Percentiles rank a stretch among this genome's conserved stretches.
Evolutionary conservation across 2,329 filamentous ascomycete species (phyloP).

Genomic region (Phaeosphaeriaceae sp.): DNA sequence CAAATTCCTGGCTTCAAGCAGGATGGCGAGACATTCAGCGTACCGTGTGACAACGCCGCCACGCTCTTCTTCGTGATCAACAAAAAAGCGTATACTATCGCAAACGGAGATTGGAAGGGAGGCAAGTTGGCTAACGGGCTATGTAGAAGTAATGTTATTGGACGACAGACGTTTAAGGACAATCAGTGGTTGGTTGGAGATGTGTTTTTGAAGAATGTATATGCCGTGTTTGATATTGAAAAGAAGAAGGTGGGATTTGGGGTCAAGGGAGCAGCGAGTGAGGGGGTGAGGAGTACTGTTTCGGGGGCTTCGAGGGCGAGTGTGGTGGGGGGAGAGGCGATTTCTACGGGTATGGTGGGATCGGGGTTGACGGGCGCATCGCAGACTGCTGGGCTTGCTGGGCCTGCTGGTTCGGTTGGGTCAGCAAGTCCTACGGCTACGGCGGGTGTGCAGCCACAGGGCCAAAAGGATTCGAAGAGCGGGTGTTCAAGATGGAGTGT

Average conservation of each 20-base stretch:
- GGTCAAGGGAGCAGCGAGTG: constrained; percentile 28
- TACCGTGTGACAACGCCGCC: constrained; percentile 73
- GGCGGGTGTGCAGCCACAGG: no score
- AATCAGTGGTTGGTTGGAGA: constrained; percentile 81
- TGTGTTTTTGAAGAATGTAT: constrained; percentile 88
- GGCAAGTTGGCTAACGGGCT: constrained; percentile 43
- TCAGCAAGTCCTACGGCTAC: no score
- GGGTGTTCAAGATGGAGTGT: no score
- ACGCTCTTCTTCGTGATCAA: constrained; percentile 71
- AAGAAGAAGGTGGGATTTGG: constrained; percentile 64
- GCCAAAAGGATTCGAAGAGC: no score
- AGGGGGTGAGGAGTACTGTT: constrained; percentile 1
- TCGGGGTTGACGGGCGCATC: no score
- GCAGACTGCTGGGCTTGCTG: no score
- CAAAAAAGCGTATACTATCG: constrained; percentile 69
- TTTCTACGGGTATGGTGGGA: no score
- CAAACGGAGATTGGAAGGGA: constrained; percentile 74
- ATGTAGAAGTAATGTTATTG: constrained; percentile 75
- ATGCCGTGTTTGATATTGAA: constrained; percentile 82
- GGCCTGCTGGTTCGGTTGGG: no score
- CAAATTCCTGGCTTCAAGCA: constrained; percentile 67
- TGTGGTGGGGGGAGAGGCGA: no score
- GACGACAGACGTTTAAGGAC: constrained; percentile 67
- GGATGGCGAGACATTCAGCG: constrained; percentile 67
- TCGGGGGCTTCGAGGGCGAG: no score